phyloP scores from a whole-genome alignment of 2,329 filamentous ascomycete species.

The Fusarium sp. region DNA sequence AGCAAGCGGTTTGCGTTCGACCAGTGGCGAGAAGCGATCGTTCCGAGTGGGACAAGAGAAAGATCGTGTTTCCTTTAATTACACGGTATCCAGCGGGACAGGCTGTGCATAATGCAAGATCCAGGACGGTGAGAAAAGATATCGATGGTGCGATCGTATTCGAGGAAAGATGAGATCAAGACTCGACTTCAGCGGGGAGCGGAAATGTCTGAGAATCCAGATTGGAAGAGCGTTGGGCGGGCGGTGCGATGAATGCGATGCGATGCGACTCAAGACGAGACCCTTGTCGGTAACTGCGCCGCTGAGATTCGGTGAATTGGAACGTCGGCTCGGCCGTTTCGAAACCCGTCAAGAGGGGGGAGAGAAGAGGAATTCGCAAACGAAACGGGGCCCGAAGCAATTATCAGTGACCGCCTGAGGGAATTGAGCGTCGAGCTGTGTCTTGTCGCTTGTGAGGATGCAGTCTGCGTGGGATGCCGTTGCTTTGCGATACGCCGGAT shows the following conservation, averaged over 20 bases:
- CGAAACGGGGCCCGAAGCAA: conserved; percentile 15
- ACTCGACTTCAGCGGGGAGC: neutral
- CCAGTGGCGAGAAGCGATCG: conserved; percentile 6
- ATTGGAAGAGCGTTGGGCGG: conserved; percentile 12
- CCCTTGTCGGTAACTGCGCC: conserved; percentile 14
- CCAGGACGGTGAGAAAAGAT: neutral
- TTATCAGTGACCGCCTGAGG: conserved; percentile 20
- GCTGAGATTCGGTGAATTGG: conserved; percentile 8
- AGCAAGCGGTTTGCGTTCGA: conserved; percentile 5
- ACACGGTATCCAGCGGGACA: conserved; percentile 28
- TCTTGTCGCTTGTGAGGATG: conserved; percentile 16
- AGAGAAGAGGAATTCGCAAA: conserved; percentile 19
- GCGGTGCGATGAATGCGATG: conserved; percentile 15
- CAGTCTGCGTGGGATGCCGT: conserved; percentile 21
- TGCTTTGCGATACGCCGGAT: conserved; percentile 35
- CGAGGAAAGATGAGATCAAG: conserved; percentile 1
- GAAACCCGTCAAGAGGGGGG: conserved; percentile 10
- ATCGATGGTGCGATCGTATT: conserved; percentile 3
- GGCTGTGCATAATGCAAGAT: conserved; percentile 35
- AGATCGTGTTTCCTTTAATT: conserved; percentile 34
- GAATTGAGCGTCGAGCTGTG: conserved; percentile 13
- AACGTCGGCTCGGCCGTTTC: conserved; percentile 21
- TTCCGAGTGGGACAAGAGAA: conserved; percentile 8
- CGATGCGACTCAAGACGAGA: conserved; percentile 21
- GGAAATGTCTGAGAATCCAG: conserved; percentile 2